Percentiles rank a stretch among this genome's conserved stretches.
Conservation (phyloP, 306 rosid species). For the Quercus ilex region DNA sequence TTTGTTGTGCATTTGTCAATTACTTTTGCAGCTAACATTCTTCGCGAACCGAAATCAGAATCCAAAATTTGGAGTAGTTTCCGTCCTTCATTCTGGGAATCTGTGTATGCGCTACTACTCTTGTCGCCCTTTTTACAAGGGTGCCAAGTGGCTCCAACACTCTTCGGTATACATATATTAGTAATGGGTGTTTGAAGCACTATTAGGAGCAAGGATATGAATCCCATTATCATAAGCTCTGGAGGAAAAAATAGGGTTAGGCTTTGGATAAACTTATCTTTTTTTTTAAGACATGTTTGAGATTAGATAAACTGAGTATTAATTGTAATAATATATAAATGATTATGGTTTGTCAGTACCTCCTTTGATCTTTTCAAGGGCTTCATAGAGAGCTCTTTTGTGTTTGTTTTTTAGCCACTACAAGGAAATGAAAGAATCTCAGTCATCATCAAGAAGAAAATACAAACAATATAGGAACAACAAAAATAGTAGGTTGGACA, state of each 20-base stretch:
- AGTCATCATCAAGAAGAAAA: neutral
- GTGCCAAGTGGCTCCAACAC: conserved; percentile 42
- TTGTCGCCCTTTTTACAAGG: conserved; percentile 19
- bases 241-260: neutral
- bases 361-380: conserved; percentile 51
- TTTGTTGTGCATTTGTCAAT: conserved; percentile 10
- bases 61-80: conserved; percentile 25
- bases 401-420: conserved; percentile 38
- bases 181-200: conserved; percentile 25
- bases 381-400: conserved; percentile 48
- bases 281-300: neutral
- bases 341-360: conserved; percentile 14
- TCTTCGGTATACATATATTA: conserved; percentile 29
- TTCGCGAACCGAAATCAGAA: conserved; percentile 21
- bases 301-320: too few relatives aligned
- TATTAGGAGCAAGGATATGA: conserved; percentile 47
- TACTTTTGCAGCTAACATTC: conserved; percentile 36
- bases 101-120: neutral
- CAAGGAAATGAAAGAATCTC: neutral
- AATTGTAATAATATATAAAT: too few relatives aligned
- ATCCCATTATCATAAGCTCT: conserved; percentile 66
- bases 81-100: neutral
- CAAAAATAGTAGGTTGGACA: too few relatives aligned
- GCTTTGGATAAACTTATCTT: neutral
- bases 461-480: too few relatives aligned